Percentiles rank a stretch among this genome's conserved stretches.
These are phyloP conservation scores for Pascua sp. DNA, from an alignment of 1,284 basidiomycete genomes.

Conservation along the genomic window DNA sequence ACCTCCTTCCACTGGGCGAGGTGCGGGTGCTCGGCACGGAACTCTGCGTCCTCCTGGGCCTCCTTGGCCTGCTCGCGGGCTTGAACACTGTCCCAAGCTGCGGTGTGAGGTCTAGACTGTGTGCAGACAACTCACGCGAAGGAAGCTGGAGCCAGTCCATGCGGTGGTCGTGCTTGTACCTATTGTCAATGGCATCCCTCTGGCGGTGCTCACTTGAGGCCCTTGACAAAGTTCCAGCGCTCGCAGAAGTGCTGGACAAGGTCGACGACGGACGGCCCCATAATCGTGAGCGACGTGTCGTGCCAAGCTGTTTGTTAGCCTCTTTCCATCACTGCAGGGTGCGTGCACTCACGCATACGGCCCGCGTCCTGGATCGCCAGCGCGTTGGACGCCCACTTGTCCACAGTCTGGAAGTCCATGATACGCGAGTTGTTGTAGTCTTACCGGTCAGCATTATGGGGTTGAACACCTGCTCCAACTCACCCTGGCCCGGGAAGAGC, in stretches of 20 bases:
- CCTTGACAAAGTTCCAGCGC: constrained; percentile 52
- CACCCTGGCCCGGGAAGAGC: constrained; percentile 78
- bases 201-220: constrained; percentile 32
- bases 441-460: constrained; percentile 11
- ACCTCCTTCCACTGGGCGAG: constrained; percentile 44
- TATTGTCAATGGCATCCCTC: constrained; percentile 14
- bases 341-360: constrained; percentile 50
- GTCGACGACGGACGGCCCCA: constrained; percentile 79
- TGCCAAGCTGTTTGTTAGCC: constrained; percentile 44
- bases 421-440: constrained; percentile 76
- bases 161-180: constrained; percentile 52
- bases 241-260: constrained; percentile 88
- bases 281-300: constrained; percentile 65
- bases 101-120: constrained; percentile 16
- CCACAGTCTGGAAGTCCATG: constrained; percentile 59
- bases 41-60: constrained; percentile 25
- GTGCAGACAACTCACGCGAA: not conserved
- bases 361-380: constrained; percentile 67
- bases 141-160: constrained; percentile 81
- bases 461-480: not conserved
- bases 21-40: constrained; percentile 47
- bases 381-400: constrained; percentile 70
- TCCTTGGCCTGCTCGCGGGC: constrained; percentile 27
- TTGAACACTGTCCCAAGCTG: constrained; percentile 36
- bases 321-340: not conserved